Evolutionary conservation across 352 stramenopile species (phyloP), one percentile per base, ranked within the genome.

Genomic region (Phytophthora uliginosa): DNA sequence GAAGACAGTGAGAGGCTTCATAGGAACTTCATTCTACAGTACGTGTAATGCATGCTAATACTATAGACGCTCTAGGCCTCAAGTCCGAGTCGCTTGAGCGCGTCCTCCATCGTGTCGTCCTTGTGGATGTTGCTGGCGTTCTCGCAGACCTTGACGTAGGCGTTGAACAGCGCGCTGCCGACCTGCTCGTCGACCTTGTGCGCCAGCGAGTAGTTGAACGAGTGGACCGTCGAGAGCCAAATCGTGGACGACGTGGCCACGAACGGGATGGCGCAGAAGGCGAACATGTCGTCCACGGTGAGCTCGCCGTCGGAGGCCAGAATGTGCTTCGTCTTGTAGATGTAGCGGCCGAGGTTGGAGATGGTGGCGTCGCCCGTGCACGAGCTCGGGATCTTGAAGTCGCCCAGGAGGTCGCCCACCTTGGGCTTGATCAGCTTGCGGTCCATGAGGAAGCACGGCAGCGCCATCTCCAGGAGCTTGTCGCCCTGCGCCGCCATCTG

Each of bases 161-260:
- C 85, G 28, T 84, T 66, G 63, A 93, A 93, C 4, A 91, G 68
- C 20, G 75, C 61, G 17, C 22, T 74, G 18, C 73, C 74, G 34
- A 81, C 74, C 51, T 73, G 67, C 20, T 73, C 58, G 61, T 86
- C 66, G 50, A 89, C 65, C 58, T 92, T 92, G 73, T 84, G 68
- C 20, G 84, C 87, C 71, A 92, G 74, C 48, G 82, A 82, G 62
- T 92, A 92, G 64, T 90, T 85, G 66, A 92, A 90, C 10, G 63
- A 59, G 47, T 82, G 73, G 50, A 89, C 78, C 6, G 72, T 76
- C 36, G 80, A 79, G 31, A 88, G 56, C 68, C 81, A 89, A 50
- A 92, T 69, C 47, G 79, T 86, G 24, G 74, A 80, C 17, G 80
- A 85, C 10, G 82, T 79, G 22, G 82, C 69, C 13, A 92, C 74